Percentiles rank a stretch among this genome's conserved stretches.
Conservation (phyloP, 805 yeast species). For the Cyberlindnera bimundalis region DNA sequence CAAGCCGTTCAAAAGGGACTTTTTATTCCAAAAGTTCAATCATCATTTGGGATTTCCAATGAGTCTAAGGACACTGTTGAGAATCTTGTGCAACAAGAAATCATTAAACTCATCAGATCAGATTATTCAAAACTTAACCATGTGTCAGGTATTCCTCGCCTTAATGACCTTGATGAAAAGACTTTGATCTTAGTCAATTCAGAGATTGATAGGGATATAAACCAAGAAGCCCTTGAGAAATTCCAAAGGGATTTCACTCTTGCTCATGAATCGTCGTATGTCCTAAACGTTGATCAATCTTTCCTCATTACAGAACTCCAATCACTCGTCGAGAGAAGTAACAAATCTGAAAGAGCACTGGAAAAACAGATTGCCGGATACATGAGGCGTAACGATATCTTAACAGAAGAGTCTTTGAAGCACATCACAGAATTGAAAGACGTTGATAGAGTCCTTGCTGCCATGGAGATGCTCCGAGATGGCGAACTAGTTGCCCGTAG, state of each 20-base stretch:
- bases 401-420: conserved; percentile 12
- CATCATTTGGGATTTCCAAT: neutral
- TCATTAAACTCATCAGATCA: conserved; percentile 36
- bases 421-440: conserved; percentile 19
- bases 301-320: conserved; percentile 12
- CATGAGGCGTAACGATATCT: conserved; percentile 9
- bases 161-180: conserved; percentile 22
- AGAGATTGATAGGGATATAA: conserved; percentile 14
- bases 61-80: neutral
- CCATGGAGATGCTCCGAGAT: conserved; percentile 21
- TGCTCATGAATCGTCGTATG: conserved; percentile 4
- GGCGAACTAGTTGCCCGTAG: conserved; percentile 15
- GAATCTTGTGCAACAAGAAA: conserved; percentile 30
- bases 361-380: conserved; percentile 14
- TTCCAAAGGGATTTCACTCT: conserved; percentile 14
- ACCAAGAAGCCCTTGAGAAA: conserved; percentile 4
- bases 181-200: conserved; percentile 4
- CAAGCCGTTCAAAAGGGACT: conserved; percentile 44
- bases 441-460: conserved; percentile 21
- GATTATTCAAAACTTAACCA: conserved; percentile 37
- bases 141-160: conserved; percentile 16
- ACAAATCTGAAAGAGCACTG: conserved; percentile 18
- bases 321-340: conserved; percentile 14
- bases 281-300: neutral
- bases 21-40: conserved; percentile 35